Evolutionary conservation across 352 stramenopile genomes (phyloP).

Genomic region (Phytopythium cucurbitacearum): DNA sequence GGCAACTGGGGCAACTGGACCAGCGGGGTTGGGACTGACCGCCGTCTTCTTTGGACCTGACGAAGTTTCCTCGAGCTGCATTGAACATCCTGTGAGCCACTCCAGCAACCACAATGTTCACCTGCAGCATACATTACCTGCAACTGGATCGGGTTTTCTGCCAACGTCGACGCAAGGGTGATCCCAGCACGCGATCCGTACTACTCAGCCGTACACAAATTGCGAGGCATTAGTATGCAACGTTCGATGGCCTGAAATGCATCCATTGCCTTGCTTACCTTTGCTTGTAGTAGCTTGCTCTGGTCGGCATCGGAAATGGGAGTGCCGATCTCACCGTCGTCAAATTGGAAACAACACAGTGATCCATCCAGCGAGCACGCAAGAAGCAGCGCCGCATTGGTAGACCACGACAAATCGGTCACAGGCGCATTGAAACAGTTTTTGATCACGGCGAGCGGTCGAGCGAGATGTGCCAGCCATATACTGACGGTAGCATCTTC

Average conservation of each 20-base stretch:
- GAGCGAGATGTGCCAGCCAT: conserved; percentile 75
- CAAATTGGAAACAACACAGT: conserved; percentile 84
- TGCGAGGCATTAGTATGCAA: not conserved
- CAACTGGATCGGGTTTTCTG: conserved; percentile 78
- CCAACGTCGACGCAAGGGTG: conserved; percentile 71
- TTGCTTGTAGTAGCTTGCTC: conserved; percentile 77
- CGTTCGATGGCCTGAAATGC: not conserved
- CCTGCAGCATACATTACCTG: conserved; percentile 25
- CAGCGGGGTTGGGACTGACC: conserved; percentile 6
- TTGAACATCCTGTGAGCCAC: not conserved
- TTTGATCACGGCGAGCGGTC: conserved; percentile 73
- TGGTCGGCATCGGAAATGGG: conserved; percentile 69
- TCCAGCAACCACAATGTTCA: not conserved
- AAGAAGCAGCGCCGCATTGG: conserved; percentile 50
- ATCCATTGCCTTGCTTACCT: conserved; percentile 23
- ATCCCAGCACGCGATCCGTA: conserved; percentile 80
- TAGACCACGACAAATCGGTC: conserved; percentile 77
- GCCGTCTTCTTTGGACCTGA: conserved; percentile 14
- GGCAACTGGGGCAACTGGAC: conserved; percentile 3
- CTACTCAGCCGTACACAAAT: conserved; percentile 19
- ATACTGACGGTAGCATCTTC: conserved; percentile 85
- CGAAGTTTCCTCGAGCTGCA: conserved; percentile 64
- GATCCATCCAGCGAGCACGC: conserved; percentile 74
- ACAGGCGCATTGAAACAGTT: conserved; percentile 84
- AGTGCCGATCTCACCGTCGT: conserved; percentile 50